Percentiles rank a stretch among this genome's conserved stretches.
These are phyloP conservation scores for Polygonum aviculare DNA, from an alignment of 148 eudicot genomes.

Conservation along the genomic window DNA sequence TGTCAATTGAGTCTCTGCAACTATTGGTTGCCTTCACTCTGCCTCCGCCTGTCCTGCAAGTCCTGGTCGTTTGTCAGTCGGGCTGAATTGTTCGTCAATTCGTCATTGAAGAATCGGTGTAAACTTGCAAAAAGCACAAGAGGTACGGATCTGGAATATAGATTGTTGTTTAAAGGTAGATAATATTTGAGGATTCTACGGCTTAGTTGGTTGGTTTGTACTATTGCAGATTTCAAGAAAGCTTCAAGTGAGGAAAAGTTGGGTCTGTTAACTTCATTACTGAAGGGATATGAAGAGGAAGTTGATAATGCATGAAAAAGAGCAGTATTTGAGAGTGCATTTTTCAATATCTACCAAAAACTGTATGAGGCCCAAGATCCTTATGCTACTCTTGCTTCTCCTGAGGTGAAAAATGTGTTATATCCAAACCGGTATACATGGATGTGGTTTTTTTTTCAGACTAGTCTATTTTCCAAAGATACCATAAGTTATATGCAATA, in stretches of 20 bases:
- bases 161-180: background rate
- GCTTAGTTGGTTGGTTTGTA: background rate
- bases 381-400: constrained; percentile 76
- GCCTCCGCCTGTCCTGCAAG: no score
- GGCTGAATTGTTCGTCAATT: no score
- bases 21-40: no score
- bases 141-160: constrained; percentile 32
- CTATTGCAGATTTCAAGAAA: constrained; percentile 77
- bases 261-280: constrained; percentile 65
- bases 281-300: constrained; percentile 96
- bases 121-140: constrained; percentile 98
- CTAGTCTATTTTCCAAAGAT: background rate
- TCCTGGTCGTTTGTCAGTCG: no score
- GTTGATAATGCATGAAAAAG: constrained; percentile 94
- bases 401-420: constrained; percentile 33
- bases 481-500: background rate
- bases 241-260: constrained; percentile 81
- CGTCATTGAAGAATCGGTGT: constrained; percentile 52
- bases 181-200: background rate
- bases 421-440: background rate
- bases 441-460: background rate
- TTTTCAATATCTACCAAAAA: constrained; percentile 91
- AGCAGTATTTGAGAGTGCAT: constrained; percentile 94
- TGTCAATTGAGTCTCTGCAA: no score
- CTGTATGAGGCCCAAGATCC: constrained; percentile 99